Evolutionary conservation across 164 flowering plant species (phyloP).

Genomic region (Protea cynaroides): DNA sequence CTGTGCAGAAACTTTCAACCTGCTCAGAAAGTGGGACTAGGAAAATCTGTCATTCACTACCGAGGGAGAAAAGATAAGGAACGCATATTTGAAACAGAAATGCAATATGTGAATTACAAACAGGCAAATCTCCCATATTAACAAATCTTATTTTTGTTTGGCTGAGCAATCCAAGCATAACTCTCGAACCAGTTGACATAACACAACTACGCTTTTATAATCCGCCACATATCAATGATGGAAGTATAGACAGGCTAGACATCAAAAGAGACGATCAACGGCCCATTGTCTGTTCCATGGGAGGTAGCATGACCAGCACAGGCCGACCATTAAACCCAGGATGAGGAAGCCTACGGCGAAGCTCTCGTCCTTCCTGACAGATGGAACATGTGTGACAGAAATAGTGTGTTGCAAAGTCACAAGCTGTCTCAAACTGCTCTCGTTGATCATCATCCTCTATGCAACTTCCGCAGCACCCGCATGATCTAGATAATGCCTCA

Average conservation of each 20-base stretch:
- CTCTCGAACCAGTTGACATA: no score
- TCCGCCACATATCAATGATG: background rate
- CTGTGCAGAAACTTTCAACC: no score
- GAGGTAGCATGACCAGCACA: constrained; percentile 73
- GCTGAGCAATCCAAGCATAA: no score
- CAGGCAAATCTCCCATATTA: no score
- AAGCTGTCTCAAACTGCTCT: constrained; percentile 69
- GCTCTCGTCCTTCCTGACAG: constrained; percentile 94
- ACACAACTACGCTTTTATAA: no score
- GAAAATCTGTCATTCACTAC: no score
- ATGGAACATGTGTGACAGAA: constrained; percentile 79
- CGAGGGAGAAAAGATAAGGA: no score
- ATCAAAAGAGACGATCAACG: constrained; percentile 20
- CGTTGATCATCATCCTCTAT: constrained; percentile 63
- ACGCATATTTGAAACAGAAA: no score
- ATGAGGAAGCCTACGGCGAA: constrained; percentile 86
- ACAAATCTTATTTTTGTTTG: no score
- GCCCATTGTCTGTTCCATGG: constrained; percentile 75
- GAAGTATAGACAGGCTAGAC: constrained; percentile 1
- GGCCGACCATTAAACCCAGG: constrained; percentile 71
- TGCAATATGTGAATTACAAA: no score
- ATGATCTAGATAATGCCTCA: constrained; percentile 65
- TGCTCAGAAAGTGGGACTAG: no score
- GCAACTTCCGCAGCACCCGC: constrained; percentile 64
- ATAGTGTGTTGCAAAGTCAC: constrained; percentile 77